A percentile compares a stretch with the other conserved stretches of the same genome.
Conservation (phyloP, 768 basidiomycete genomes). For the Candolleomyces aberdarensis region DNA sequence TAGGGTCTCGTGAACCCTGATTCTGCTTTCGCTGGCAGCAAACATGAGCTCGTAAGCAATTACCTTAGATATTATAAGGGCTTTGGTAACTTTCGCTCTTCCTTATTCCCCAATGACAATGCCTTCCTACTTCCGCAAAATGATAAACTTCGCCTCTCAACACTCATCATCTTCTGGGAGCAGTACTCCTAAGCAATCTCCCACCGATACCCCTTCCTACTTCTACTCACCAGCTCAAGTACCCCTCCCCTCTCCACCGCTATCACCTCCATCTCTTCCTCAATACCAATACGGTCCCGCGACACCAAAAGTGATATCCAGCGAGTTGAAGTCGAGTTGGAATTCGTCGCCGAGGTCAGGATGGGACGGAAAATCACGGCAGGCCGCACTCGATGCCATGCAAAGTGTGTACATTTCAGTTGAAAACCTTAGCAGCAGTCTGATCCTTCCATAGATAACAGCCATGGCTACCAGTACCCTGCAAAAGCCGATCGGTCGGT, state of each 20-base stretch:
- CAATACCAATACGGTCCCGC: too few relatives aligned
- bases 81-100: not conserved
- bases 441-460: not conserved
- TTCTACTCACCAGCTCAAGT: too few relatives aligned
- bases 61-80: not conserved
- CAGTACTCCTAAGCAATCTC: not conserved
- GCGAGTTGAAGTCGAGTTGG: too few relatives aligned
- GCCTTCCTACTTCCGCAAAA: not conserved
- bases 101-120: not conserved
- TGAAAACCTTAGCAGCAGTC: not conserved
- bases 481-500: not conserved
- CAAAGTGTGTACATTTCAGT: too few relatives aligned
- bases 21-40: too few relatives aligned
- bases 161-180: not conserved
- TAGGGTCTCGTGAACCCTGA: not conserved
- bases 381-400: too few relatives aligned
- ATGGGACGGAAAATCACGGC: too few relatives aligned
- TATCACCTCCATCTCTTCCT: too few relatives aligned
- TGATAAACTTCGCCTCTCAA: not conserved
- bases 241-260: too few relatives aligned
- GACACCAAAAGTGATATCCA: too few relatives aligned
- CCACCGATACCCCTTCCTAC: not conserved
- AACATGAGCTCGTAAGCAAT: too few relatives aligned
- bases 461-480: not conserved
- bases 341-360: too few relatives aligned